Evolutionary conservation across 208 protist species (phyloP).

Genomic region (Lotmaria passim): DNA sequence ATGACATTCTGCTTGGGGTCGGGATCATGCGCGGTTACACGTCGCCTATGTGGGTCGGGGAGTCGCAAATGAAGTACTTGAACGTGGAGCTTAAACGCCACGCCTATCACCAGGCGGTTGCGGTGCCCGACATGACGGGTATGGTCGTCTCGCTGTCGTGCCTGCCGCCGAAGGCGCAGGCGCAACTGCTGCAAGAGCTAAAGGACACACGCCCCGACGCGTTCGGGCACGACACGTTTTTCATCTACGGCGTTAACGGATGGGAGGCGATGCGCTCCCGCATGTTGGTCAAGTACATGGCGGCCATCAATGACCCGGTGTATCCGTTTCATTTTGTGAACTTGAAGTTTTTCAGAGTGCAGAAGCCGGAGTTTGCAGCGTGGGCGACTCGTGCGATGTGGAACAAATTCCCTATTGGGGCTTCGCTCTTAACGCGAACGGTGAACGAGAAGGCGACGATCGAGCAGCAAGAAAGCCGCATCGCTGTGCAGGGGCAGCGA

Average conservation of each 20-base stretch:
- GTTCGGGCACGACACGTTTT: slow-evolving; percentile 80
- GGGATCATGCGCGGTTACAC: slow-evolving; percentile 88
- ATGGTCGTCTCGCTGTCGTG: slow-evolving; percentile 77
- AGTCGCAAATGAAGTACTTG: slow-evolving; percentile 83
- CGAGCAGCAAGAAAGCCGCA: background rate
- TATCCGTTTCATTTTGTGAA: slow-evolving; percentile 93
- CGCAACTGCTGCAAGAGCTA: slow-evolving; percentile 64
- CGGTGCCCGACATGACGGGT: slow-evolving; percentile 80
- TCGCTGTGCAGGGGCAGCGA: slow-evolving; percentile 11
- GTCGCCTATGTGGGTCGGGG: slow-evolving; percentile 86
- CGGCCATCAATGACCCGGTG: slow-evolving; percentile 63
- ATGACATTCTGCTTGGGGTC: slow-evolving; percentile 84
- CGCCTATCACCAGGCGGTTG: slow-evolving; percentile 48
- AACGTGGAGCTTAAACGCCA: slow-evolving; percentile 67
- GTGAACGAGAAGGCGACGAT: background rate
- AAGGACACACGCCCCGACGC: slow-evolving; percentile 56
- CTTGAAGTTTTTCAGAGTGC: slow-evolving; percentile 61
- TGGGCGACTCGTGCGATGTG: slow-evolving; percentile 25
- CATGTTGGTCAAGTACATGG: slow-evolving; percentile 86
- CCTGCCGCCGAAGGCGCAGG: slow-evolving; percentile 44
- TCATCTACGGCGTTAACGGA: slow-evolving; percentile 84
- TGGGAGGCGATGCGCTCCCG: slow-evolving; percentile 87
- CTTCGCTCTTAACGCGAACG: slow-evolving; percentile 22
- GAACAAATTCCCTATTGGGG: slow-evolving; percentile 40
- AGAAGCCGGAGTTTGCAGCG: slow-evolving; percentile 53